A percentile compares a stretch with the other conserved stretches of the same genome.
Conservation (phyloP, 257 asterid species). For the Scutellaria minor region DNA sequence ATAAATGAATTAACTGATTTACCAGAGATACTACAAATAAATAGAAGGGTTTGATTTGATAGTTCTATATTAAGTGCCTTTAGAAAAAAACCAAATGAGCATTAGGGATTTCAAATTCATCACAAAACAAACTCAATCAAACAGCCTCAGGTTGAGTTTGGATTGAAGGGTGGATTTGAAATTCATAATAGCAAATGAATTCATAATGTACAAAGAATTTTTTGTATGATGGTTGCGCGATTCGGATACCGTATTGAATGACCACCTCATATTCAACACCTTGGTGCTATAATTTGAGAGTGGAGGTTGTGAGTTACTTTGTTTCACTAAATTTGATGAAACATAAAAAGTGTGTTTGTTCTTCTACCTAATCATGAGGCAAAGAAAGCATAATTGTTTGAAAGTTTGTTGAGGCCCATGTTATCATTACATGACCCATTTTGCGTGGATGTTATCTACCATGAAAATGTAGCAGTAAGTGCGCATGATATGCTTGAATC, state of each 20-base stretch:
- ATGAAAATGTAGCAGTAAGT: slow-evolving; percentile 17
- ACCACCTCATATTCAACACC: too few species aligned
- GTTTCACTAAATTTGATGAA: neutral
- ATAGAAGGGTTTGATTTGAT: neutral
- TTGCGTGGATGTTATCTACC: neutral
- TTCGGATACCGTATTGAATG: too few species aligned
- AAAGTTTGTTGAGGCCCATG: slow-evolving; percentile 13
- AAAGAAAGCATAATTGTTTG: neutral
- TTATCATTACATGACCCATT: slow-evolving; percentile 16
- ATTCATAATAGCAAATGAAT: neutral
- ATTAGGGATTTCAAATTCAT: neutral
- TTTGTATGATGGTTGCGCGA: too few species aligned
- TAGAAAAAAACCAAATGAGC: too few species aligned
- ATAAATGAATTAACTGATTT: neutral
- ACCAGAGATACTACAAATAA: neutral
- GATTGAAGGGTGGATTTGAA: neutral
- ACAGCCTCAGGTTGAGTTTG: neutral
- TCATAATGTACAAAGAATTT: too few species aligned
- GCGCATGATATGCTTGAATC: slow-evolving; percentile 25
- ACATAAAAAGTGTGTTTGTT: neutral
- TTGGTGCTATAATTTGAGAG: neutral
- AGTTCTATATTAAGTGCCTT: neutral
- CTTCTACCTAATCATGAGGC: slow-evolving; percentile 23
- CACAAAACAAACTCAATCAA: neutral
- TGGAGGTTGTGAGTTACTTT: too few species aligned